phyloP scores from a whole-genome alignment of 2,329 filamentous ascomycete genomes.

The Colletotrichum sp. region DNA sequence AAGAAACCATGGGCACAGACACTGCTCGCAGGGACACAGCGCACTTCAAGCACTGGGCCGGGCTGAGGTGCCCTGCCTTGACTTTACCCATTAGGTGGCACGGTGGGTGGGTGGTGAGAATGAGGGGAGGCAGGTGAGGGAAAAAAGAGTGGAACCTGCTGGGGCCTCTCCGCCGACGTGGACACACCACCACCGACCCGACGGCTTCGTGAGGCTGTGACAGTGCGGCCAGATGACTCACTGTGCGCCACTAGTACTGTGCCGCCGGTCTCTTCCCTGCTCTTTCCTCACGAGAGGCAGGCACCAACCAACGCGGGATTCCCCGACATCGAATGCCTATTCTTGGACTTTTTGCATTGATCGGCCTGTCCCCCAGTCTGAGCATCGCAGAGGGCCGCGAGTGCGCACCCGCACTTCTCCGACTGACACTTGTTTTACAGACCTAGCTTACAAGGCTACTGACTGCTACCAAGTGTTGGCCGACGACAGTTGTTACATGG shows the following conservation, averaged over 20 bases:
- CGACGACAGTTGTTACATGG: background rate
- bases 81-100: background rate
- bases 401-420: background rate
- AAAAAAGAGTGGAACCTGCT: slow-evolving; percentile 5
- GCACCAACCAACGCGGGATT: background rate
- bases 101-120: background rate
- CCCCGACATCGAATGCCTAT: slow-evolving; percentile 12
- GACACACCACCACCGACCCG: background rate
- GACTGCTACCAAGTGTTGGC: background rate
- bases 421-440: background rate
- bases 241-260: background rate
- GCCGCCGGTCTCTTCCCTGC: background rate
- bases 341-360: slow-evolving; percentile 14
- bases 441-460: background rate
- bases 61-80: background rate
- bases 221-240: background rate
- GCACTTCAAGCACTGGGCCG: background rate
- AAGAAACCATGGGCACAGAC: background rate
- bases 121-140: background rate
- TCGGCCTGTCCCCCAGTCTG: slow-evolving; percentile 1
- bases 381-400: background rate
- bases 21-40: background rate
- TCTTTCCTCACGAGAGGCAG: background rate
- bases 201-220: slow-evolving; percentile 3
- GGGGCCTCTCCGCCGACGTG: slow-evolving; percentile 7